These are phyloP conservation scores for Albifimbria verrucaria DNA, from an alignment of 2,329 filamentous ascomycete species.

Conservation along the genomic window DNA sequence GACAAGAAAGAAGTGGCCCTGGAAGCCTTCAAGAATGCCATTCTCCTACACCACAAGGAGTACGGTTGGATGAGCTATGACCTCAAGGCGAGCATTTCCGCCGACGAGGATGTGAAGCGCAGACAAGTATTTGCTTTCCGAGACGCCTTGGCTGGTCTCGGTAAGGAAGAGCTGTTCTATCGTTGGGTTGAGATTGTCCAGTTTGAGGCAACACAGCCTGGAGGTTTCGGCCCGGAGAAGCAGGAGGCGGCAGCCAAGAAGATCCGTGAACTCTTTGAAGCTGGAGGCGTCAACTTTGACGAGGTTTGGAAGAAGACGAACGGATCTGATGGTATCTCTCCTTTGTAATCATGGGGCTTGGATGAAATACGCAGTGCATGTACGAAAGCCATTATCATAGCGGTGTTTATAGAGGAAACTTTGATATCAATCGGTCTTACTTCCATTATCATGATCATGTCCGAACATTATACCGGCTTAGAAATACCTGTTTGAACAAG, in stretches of 20 bases:
- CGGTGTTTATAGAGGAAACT: neutral
- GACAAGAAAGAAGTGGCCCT: slow-evolving; percentile 58
- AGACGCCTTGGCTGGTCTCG: slow-evolving; percentile 68
- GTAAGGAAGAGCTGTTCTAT: slow-evolving; percentile 87
- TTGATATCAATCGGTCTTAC: no score
- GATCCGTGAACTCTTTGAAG: slow-evolving; percentile 71
- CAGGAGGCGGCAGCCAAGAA: slow-evolving; percentile 71
- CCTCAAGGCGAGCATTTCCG: slow-evolving; percentile 53
- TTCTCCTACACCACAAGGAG: slow-evolving; percentile 65
- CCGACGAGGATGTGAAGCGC: slow-evolving; percentile 59
- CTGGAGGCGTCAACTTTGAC: slow-evolving; percentile 78
- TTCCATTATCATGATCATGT: no score
- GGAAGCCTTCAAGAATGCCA: slow-evolving; percentile 67
- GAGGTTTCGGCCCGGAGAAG: slow-evolving; percentile 71
- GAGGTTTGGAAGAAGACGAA: slow-evolving; percentile 67
- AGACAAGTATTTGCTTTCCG: slow-evolving; percentile 79
- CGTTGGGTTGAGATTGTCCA: slow-evolving; percentile 92
- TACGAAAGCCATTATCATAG: no score
- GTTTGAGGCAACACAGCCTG: slow-evolving; percentile 75
- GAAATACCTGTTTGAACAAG: no score
- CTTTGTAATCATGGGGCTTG: neutral
- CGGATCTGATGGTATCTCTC: neutral
- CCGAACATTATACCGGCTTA: no score
- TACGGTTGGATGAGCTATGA: slow-evolving; percentile 63
- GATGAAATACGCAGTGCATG: no score